A percentile compares a stretch with the other conserved stretches of the same genome.
Evolutionary conservation across 352 stramenopile species (phyloP).

Genomic region (Aphanomyces euteiches): DNA sequence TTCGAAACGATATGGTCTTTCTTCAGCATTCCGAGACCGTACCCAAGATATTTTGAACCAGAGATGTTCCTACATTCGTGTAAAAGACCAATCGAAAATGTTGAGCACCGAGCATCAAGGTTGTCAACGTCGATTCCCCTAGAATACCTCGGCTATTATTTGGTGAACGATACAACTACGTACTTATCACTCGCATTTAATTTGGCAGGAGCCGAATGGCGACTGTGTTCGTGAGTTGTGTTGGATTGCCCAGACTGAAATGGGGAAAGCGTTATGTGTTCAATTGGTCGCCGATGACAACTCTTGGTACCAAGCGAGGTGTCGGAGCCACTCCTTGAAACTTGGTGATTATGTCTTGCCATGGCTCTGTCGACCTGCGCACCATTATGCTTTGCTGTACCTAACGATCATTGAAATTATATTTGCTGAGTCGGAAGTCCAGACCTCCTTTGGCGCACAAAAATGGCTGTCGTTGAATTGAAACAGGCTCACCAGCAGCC

Average conservation of each 20-base stretch:
- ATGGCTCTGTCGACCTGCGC: conserved; percentile 16
- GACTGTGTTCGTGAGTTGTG: neutral
- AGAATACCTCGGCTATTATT: no score
- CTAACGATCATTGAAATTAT: neutral
- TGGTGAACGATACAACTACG: neutral
- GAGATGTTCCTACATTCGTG: conserved; percentile 34
- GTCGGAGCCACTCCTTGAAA: neutral
- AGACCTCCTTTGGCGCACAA: conserved; percentile 23
- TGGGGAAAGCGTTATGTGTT: neutral
- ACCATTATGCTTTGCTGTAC: conserved; percentile 25
- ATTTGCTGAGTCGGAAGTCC: neutral
- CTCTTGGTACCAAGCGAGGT: neutral
- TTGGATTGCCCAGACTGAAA: neutral
- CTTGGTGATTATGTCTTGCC: conserved; percentile 3
- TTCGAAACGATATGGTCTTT: conserved; percentile 54
- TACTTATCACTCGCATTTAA: neutral
- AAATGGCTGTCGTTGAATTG: conserved; percentile 28
- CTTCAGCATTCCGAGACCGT: conserved; percentile 73
- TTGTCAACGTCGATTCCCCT: no score
- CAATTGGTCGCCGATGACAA: neutral
- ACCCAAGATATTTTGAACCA: conserved; percentile 71
- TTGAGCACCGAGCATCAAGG: no score
- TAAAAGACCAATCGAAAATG: neutral
- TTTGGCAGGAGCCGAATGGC: conserved; percentile 4
- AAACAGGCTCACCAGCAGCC: conserved; percentile 20